Evolutionary conservation across 257 asterid genomes (phyloP), one percentile per base, ranked within the genome.

Genomic region (Solanum chilense): DNA sequence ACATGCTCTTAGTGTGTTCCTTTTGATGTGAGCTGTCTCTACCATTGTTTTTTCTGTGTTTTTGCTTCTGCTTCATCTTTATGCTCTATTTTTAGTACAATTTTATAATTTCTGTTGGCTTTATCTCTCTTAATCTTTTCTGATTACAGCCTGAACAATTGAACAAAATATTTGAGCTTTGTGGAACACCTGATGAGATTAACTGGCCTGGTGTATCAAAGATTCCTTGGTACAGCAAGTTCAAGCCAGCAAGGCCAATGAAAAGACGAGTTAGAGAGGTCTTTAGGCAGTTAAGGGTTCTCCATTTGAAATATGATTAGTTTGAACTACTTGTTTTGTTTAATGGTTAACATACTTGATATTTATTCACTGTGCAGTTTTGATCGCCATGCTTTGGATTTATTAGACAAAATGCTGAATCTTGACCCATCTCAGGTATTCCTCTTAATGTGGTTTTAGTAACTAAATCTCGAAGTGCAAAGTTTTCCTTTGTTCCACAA

Each of bases 191-290:
- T 66, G 99, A 97, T 90, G 99, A 97, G 91, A 80, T 92, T 85
- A 91, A 91, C 15, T 97, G 99, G 99, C 99, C 99, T 84, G 99
- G 99, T 84, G 99, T 97, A 87, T 93, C 99, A 52, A 97, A 96
- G 95, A 90, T 93, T 45, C 98, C 97, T 21, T 97, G 98, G 99
- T 97, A 97, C 90, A 92, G 89, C 93, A 97, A 96, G 90, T 96
- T 97, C 91, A 96, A 96, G 91, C 99, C 99, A 42, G 42, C 97
- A 62, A 94, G 95, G 83, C 95, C 91, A 18, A 92, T 95, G 98
- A 96, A 93, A 92, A 96, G 93, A 91, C 95, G 98, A 76, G 87
- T 93, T 31, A 95, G 96, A 88, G 99, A 97, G 93, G 92, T 92
- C 86, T 97, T 96, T 89, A 92, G 96, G 86, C 95, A 91, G 99